Evolutionary conservation across 1,284 basidiomycete species (phyloP).

Genomic region (Coniophora puteana): DNA sequence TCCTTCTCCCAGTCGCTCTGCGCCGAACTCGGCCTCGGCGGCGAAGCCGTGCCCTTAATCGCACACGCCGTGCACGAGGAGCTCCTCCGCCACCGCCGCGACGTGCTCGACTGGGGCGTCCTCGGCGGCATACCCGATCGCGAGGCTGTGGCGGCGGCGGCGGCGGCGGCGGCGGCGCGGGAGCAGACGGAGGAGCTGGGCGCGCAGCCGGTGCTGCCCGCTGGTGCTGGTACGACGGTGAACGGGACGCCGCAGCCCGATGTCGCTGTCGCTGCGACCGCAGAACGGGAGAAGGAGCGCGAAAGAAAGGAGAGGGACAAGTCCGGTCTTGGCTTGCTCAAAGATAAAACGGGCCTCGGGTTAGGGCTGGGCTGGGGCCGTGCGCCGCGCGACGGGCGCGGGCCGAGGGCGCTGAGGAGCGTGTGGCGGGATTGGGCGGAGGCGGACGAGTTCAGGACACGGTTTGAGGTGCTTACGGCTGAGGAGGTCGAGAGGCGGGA

Average conservation of each 20-base stretch:
- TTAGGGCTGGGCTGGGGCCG: conserved; percentile 68
- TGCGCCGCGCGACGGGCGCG: conserved; percentile 65
- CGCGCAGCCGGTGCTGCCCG: no score
- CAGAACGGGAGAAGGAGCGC: conserved; percentile 24
- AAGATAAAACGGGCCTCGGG: conserved; percentile 76
- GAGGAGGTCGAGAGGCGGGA: conserved; percentile 92
- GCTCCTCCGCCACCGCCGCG: conserved; percentile 90
- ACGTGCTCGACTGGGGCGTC: conserved; percentile 91
- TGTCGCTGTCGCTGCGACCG: no score
- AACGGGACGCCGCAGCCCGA: conserved; percentile 18
- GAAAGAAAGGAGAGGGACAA: conserved; percentile 41
- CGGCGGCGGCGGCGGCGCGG: conserved; percentile 27
- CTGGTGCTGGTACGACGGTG: no score
- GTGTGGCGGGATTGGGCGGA: conserved; percentile 97
- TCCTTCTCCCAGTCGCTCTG: conserved; percentile 81
- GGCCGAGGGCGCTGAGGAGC: conserved; percentile 80
- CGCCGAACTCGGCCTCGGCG: conserved; percentile 82
- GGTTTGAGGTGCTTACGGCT: conserved; percentile 79
- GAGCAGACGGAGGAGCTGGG: conserved; percentile 22
- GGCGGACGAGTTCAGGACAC: conserved; percentile 87
- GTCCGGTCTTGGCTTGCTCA: conserved; percentile 51
- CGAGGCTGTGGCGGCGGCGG: conserved; percentile 19
- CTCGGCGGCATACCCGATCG: conserved; percentile 59
- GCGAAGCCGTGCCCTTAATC: conserved; percentile 86
- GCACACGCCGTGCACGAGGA: conserved; percentile 95